Evolutionary conservation across 305 asterid genomes (phyloP).

Genomic region (Fraxinus greggii): DNA sequence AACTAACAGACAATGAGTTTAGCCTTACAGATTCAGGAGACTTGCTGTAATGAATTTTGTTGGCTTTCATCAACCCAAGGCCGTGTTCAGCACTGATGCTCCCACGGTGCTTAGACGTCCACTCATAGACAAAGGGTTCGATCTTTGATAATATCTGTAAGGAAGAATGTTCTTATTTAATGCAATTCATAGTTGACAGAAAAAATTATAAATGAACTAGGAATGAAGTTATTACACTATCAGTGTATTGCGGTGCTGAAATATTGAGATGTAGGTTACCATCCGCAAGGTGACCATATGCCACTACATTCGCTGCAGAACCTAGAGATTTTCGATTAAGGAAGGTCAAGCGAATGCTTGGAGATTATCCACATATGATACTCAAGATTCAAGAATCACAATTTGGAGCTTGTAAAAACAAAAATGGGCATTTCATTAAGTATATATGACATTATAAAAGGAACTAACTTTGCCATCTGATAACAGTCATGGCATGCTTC

Average conservation of each 20-base stretch:
- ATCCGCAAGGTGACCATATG: slow-evolving; percentile 96
- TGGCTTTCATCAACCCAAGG: slow-evolving; percentile 93
- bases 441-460: background rate
- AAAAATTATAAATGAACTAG: slow-evolving; percentile 19
- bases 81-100: slow-evolving; percentile 99
- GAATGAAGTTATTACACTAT: slow-evolving; percentile 48
- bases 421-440: background rate
- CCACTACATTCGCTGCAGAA: slow-evolving; percentile 66
- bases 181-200: slow-evolving; percentile 9
- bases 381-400: background rate
- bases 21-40: slow-evolving; percentile 75
- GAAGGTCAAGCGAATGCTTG: slow-evolving; percentile 11
- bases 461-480: background rate
- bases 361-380: slow-evolving; percentile 19
- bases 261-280: slow-evolving; percentile 94
- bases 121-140: slow-evolving; percentile 93
- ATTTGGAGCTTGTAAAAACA: background rate
- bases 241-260: slow-evolving; percentile 64
- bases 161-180: slow-evolving; percentile 12
- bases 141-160: slow-evolving; percentile 71
- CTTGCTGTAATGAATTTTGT: slow-evolving; percentile 91
- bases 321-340: slow-evolving; percentile 37
- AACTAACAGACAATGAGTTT: background rate
- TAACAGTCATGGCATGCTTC: background rate
- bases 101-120: slow-evolving; percentile 94